Evolutionary conservation across 352 stramenopile species (phyloP).

Genomic region (Globisporangium solare): DNA sequence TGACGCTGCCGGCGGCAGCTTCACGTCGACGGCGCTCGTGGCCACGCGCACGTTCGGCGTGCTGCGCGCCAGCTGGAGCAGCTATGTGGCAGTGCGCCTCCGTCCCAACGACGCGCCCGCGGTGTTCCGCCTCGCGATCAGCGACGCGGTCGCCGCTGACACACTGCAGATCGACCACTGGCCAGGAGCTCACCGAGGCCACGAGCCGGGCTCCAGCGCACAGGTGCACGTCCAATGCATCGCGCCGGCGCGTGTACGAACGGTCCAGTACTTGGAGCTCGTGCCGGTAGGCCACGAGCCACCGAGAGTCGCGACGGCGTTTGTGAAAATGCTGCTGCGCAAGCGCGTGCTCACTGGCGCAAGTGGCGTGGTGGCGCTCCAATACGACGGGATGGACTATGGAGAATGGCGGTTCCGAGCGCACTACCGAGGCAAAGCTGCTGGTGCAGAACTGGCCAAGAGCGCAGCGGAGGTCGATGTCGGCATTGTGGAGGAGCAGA

Average conservation of each 20-base stretch:
- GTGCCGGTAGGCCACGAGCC: slow-evolving; percentile 27
- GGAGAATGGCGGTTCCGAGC: slow-evolving; percentile 48
- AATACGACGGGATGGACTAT: slow-evolving; percentile 54
- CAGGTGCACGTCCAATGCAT: slow-evolving; percentile 21
- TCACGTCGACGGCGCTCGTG: slow-evolving; percentile 27
- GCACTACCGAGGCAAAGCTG: slow-evolving; percentile 31
- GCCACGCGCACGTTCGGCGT: slow-evolving; percentile 15
- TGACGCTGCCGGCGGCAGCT: slow-evolving; percentile 15
- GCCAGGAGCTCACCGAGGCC: slow-evolving; percentile 9
- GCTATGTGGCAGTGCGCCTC: slow-evolving; percentile 21
- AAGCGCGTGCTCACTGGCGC: slow-evolving; percentile 26
- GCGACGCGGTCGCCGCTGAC: slow-evolving; percentile 4
- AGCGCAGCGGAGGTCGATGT: slow-evolving; percentile 14
- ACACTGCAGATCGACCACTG: slow-evolving; percentile 47
- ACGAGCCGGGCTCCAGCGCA: neutral
- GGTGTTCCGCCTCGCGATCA: slow-evolving; percentile 43
- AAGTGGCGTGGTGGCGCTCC: slow-evolving; percentile 27
- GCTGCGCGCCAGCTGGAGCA: slow-evolving; percentile 24
- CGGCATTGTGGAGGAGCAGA: slow-evolving; percentile 53
- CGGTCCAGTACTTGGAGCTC: slow-evolving; percentile 52
- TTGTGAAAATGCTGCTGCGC: slow-evolving; percentile 54
- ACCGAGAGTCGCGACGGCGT: slow-evolving; percentile 35
- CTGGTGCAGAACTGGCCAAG: neutral
- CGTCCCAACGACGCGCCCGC: neutral
- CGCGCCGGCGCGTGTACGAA: slow-evolving; percentile 21